These are phyloP conservation scores for Candida multigemmis DNA, from an alignment of 805 yeast species.

Conservation along the genomic window DNA sequence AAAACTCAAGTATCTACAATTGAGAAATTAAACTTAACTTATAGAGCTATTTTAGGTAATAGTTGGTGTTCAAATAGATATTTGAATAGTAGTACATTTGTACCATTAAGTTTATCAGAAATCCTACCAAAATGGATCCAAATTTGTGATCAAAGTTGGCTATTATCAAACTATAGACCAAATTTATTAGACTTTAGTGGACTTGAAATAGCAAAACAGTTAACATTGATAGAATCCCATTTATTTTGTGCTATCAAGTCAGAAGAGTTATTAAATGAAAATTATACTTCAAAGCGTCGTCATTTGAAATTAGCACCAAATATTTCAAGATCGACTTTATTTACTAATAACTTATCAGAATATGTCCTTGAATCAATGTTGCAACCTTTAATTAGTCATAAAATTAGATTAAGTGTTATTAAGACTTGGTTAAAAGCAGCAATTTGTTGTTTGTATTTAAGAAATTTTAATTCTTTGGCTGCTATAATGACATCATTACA, in stretches of 20 bases:
- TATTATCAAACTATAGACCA: slow-evolving; percentile 42
- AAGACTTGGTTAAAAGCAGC: slow-evolving; percentile 71
- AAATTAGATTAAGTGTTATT: slow-evolving; percentile 44
- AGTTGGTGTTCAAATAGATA: slow-evolving; percentile 35
- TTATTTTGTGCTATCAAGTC: slow-evolving; percentile 57
- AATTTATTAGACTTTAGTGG: slow-evolving; percentile 54
- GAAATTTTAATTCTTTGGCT: slow-evolving; percentile 73
- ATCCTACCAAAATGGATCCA: slow-evolving; percentile 40
- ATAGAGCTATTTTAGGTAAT: slow-evolving; percentile 41
- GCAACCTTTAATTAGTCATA: slow-evolving; percentile 39
- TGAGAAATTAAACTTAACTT: slow-evolving; percentile 42
- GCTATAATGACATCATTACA: slow-evolving; percentile 73
- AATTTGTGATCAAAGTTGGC: slow-evolving; percentile 51
- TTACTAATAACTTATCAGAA: slow-evolving; percentile 64
- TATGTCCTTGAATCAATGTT: slow-evolving; percentile 66
- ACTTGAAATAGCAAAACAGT: slow-evolving; percentile 67
- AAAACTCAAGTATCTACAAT: slow-evolving; percentile 31
- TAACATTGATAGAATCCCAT: slow-evolving; percentile 62
- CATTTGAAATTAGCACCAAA: slow-evolving; percentile 54
- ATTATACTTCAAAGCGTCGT: slow-evolving; percentile 51
- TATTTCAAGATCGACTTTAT: slow-evolving; percentile 49
- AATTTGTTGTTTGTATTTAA: slow-evolving; percentile 58
- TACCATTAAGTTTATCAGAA: slow-evolving; percentile 20
- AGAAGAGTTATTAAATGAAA: slow-evolving; percentile 58
- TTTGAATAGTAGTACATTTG: slow-evolving; percentile 19